phyloP scores from a whole-genome alignment of 768 basidiomycete species.

The Baorangia bicolor region DNA sequence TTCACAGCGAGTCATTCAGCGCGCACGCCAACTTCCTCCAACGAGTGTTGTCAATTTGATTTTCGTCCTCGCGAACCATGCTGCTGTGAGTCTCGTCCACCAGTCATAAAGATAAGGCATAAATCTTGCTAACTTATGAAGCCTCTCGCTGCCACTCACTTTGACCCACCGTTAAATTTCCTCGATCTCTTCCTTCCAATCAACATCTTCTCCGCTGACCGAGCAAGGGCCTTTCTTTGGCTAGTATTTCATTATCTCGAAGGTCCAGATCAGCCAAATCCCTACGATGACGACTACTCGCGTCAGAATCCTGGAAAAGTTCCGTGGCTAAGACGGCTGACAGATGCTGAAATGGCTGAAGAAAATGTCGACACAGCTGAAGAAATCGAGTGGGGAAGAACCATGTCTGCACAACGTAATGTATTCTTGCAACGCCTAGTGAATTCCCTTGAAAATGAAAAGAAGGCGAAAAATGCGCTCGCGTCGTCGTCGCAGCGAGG shows the following conservation, averaged over 20 bases:
- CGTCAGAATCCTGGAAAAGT: constrained; percentile 57
- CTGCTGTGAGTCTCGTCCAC: constrained; percentile 52
- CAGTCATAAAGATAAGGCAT: constrained; percentile 2
- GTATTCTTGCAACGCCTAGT: constrained; percentile 71
- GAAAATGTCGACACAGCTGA: constrained; percentile 81
- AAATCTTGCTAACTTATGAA: constrained; percentile 24
- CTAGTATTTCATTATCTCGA: constrained; percentile 82
- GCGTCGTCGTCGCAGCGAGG: constrained; percentile 33
- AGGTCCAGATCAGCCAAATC: constrained; percentile 58
- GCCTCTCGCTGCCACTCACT: constrained; percentile 67
- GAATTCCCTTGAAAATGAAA: constrained; percentile 50
- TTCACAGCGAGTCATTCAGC: constrained; percentile 35
- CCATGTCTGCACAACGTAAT: constrained; percentile 72
- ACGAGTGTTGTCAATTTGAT: constrained; percentile 86
- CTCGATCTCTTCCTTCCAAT: constrained; percentile 84
- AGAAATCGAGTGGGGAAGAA: constrained; percentile 74
- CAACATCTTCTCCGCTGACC: constrained; percentile 65
- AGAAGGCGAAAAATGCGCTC: constrained; percentile 40
- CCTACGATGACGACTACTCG: constrained; percentile 71
- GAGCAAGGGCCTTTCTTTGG: constrained; percentile 82
- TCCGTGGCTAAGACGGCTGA: constrained; percentile 57
- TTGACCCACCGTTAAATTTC: constrained; percentile 72
- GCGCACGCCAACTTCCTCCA: constrained; percentile 62
- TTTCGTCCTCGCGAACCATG: constrained; percentile 79
- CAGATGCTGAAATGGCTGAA: constrained; percentile 48